These are phyloP conservation scores for Periconia digitata DNA, from an alignment of 2,329 filamentous ascomycete genomes.

Conservation along the genomic window DNA sequence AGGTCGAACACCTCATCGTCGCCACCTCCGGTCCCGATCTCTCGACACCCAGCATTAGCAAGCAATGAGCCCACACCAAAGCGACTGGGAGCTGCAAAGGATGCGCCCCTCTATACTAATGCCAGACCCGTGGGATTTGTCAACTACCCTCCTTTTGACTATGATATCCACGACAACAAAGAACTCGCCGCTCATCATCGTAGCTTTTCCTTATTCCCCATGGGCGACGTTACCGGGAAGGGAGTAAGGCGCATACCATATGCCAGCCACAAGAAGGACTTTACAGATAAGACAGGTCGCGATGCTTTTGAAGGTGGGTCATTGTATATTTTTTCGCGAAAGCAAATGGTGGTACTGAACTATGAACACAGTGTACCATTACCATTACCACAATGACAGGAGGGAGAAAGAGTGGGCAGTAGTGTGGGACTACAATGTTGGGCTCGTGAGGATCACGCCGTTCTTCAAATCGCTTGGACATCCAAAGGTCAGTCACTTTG, in stretches of 20 bases:
- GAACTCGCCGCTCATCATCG: slow-evolving; percentile 60
- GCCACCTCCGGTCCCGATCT: no score
- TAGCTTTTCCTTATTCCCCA: slow-evolving; percentile 66
- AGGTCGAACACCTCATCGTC: no score
- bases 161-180: slow-evolving; percentile 51
- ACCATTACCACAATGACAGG: slow-evolving; percentile 70
- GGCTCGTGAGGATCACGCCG: slow-evolving; percentile 88
- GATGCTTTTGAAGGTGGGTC: slow-evolving; percentile 81
- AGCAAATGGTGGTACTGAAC: not conserved
- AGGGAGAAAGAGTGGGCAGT: slow-evolving; percentile 66
- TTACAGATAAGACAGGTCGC: slow-evolving; percentile 80
- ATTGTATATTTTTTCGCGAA: not conserved
- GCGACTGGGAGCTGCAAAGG: slow-evolving; percentile 64
- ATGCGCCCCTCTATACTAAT: slow-evolving; percentile 63
- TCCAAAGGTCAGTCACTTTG: slow-evolving; percentile 67
- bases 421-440: slow-evolving; percentile 97
- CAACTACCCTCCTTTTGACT: slow-evolving; percentile 74
- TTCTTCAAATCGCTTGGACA: slow-evolving; percentile 92
- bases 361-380: slow-evolving; percentile 69
- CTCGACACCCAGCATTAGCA: slow-evolving; percentile 11
- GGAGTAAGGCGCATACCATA: slow-evolving; percentile 76
- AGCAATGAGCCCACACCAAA: no score
- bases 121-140: slow-evolving; percentile 64
- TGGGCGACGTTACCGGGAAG: slow-evolving; percentile 58
- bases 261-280: slow-evolving; percentile 90